Base-by-base conservation (phyloP, 1,284 basidiomycete species). In the Stygiomarasmius scandens region DNA sequence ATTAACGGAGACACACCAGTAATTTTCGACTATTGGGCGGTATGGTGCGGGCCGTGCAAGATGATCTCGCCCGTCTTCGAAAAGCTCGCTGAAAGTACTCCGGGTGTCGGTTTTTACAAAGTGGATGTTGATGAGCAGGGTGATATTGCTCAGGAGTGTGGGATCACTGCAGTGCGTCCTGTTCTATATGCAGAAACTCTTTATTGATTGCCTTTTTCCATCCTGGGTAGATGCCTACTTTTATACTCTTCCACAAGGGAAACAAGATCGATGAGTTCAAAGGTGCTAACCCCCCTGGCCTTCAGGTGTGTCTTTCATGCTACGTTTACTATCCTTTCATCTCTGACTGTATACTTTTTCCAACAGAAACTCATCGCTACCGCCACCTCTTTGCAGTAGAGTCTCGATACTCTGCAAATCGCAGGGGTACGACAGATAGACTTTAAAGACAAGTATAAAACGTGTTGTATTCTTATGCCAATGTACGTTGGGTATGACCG, bases 161-260 rank as follows among this genome's bases (percentile, higher is more conserved):
- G 72, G 48, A 81, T 92, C 69, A 75, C 74, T 64, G 81, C 87
- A 24, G 81, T 82, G 24, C 24, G 78, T 71, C 11, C 16, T 27
- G 2, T n/a, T 14, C 10, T 9, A 41, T n/a, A 19, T 6, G 29
- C n/a, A n/a, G n/a, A n/a, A n/a, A n/a, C n/a, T n/a, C n/a, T n/a
- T n/a, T n/a, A n/a, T 34, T 34, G 45, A 34, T 23, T 41, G n/a
- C 24, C 23, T 24, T 38, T 25, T 16, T 16, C 25, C 10, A n/a
- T n/a, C n/a, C n/a, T n/a, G n/a, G n/a, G 12, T 49, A 79, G 68
- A 90, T 91, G 86, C 89, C 89, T 20, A 90, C 88, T 12, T 90
- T 92, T 75, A 71, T 82, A 52, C 76, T 81, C 49, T 89, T 84
- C 80, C 81, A 86, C 75, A 75, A 81, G 59, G 87, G 87, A 57